phyloP scores from a whole-genome alignment of 345 rosid species.

The Aethionema arabicum region DNA sequence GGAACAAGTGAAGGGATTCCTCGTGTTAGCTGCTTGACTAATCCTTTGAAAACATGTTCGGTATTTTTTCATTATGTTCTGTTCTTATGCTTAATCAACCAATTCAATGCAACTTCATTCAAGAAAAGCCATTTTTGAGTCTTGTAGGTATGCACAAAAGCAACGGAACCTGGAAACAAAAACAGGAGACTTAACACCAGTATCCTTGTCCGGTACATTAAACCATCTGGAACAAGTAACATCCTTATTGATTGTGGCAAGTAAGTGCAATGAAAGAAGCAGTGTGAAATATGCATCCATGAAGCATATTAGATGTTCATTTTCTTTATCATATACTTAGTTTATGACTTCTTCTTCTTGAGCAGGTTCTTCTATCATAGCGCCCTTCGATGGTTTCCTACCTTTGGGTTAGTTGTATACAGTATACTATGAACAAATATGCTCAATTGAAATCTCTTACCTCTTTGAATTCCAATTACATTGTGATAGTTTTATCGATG shows the following conservation, averaged over 20 bases:
- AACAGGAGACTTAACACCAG: constrained; percentile 81
- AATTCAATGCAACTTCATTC: background rate
- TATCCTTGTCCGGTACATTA: constrained; percentile 62
- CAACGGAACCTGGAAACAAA: constrained; percentile 67
- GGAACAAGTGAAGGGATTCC: constrained; percentile 99
- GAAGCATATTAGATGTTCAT: background rate
- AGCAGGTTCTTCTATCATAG: constrained; percentile 95
- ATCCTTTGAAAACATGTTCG: constrained; percentile 71
- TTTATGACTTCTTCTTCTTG: constrained; percentile 7
- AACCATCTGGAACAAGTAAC: constrained; percentile 50
- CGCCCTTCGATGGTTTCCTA: constrained; percentile 83
- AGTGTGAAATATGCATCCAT: background rate
- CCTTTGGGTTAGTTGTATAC: constrained; percentile 59
- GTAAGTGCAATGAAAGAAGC: constrained; percentile 48
- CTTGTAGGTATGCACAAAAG: constrained; percentile 75
- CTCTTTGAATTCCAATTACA: background rate
- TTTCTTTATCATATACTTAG: constrained; percentile 4
- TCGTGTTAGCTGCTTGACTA: constrained; percentile 86
- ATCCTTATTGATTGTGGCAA: constrained; percentile 88
- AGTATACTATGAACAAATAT: background rate
- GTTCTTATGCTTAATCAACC: background rate
- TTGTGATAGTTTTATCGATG: background rate
- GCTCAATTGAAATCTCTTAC: background rate
- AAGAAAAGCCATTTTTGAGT: constrained; percentile 15
- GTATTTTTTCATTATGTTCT: constrained; percentile 39